Evolutionary conservation across 2,329 filamentous ascomycete genomes (phyloP), one percentile per base, ranked within the genome.

Genomic region (Metarhizium humberi): DNA sequence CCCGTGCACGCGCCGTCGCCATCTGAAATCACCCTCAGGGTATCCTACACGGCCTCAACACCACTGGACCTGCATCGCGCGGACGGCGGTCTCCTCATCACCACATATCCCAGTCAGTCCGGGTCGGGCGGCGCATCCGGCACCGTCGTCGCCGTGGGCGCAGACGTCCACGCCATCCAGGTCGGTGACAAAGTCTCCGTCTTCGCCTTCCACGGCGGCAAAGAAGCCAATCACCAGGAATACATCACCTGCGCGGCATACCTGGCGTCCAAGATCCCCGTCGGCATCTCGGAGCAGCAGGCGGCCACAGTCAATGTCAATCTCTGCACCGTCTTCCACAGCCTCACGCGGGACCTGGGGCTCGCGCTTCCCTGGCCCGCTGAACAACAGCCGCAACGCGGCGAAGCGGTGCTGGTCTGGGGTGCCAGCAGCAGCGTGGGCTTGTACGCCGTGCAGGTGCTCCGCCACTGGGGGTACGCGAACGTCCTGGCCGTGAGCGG

Each of bases 41-140:
- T 81, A 10, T 69, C 77, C 56, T 86, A 79, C 78, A 82, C 80
- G 2, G 76, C 80, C 2, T 83, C 81, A 1, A 81, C 79, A 1
- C 83, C 83, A 25, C 25, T 25, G 25, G 25, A 25, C 25, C 25
- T 25, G 25, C 25, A 25, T 25, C 25, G 25, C 25, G 25, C 25
- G 25, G 25, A 25, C 25, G 25, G 25, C 25, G 25, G 25, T 25
- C 25, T 25, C 25, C 25, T 25, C 25, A 25, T 25, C 25, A 25
- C 25, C 25, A 25, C 25, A 25, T 25, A 25, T 25, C 25, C 25
- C 25, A 25, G 25, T 25, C 25, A 25, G 25, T 0, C 69, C 86
- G 25, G 25, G 25, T 25, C 25, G 25, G 25, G 25, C 25, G 25
- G 25, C 25, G 25, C 25, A 25, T 25, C 75, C 4, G 82, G 83